Conservation (phyloP, 495 filamentous ascomycete genomes). For the Chaetomium tenue region DNA sequence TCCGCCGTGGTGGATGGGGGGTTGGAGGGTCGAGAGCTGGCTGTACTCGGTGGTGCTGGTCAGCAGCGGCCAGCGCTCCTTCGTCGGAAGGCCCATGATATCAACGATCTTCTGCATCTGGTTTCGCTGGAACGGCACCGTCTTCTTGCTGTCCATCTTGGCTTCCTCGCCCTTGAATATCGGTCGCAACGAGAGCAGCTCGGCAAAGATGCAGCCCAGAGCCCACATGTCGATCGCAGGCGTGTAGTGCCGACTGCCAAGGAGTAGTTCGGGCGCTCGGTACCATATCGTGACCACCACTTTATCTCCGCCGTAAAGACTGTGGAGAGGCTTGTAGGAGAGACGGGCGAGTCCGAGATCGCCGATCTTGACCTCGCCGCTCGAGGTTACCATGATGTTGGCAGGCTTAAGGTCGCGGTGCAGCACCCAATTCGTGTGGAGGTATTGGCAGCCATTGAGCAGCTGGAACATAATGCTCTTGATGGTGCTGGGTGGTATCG, state of each 20-base stretch:
- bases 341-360: constrained; percentile 89
- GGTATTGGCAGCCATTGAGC: constrained; percentile 87
- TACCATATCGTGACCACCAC: constrained; percentile 99
- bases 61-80: constrained; percentile 84
- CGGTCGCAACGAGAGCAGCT: constrained; percentile 82
- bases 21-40: constrained; percentile 65
- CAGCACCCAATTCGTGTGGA: constrained; percentile 96
- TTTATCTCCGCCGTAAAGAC: constrained; percentile 91
- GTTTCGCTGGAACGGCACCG: constrained; percentile 93
- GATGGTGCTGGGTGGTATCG: constrained; percentile 83
- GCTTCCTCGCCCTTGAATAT: constrained; percentile 99
- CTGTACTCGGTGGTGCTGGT: constrained; percentile 75
- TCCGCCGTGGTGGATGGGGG: constrained; percentile 42
- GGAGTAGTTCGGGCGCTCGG: constrained; percentile 87
- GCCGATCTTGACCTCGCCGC: constrained; percentile 87
- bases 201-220: constrained; percentile 96
- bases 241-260: constrained; percentile 90
- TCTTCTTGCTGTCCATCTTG: constrained; percentile 97
- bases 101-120: constrained; percentile 99
- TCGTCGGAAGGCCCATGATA: constrained; percentile 84
- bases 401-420: constrained; percentile 96
- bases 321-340: constrained; percentile 90
- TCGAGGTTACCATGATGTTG: constrained; percentile 96
- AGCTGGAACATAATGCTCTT: constrained; percentile 94
- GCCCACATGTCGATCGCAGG: constrained; percentile 97